A percentile compares a stretch with the other conserved stretches of the same genome.
phyloP scores from a whole-genome alignment of 352 stramenopile species.

The Paralagenidium karlingii region DNA sequence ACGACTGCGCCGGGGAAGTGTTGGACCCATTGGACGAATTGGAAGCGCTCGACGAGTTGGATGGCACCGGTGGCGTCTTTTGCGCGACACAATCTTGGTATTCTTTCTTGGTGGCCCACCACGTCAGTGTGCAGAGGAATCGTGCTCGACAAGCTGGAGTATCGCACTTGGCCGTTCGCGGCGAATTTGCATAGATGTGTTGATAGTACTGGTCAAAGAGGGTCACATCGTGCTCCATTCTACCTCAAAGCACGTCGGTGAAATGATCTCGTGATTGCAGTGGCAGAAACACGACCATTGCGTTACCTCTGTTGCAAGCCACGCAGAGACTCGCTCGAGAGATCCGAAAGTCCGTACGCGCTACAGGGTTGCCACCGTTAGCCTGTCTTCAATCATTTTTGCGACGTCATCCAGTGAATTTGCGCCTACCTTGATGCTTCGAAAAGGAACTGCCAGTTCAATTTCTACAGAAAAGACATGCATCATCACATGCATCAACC shows the following conservation, averaged over 20 bases:
- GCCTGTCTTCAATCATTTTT: background rate
- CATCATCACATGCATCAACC: too few relatives aligned
- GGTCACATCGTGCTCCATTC: conserved; percentile 26
- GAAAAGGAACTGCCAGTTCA: conserved; percentile 44
- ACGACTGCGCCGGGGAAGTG: too few relatives aligned
- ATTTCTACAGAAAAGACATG: too few relatives aligned
- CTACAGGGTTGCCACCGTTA: conserved; percentile 1
- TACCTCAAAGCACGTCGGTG: too few relatives aligned
- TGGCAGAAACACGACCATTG: background rate
- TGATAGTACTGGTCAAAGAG: conserved; percentile 66
- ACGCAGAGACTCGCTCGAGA: conserved; percentile 26
- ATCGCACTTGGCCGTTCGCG: conserved; percentile 24
- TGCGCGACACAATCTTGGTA: conserved; percentile 7
- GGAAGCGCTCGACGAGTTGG: too few relatives aligned
- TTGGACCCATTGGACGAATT: too few relatives aligned
- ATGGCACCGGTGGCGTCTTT: too few relatives aligned
- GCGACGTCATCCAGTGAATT: too few relatives aligned
- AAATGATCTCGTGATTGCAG: background rate
- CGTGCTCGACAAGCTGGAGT: conserved; percentile 28
- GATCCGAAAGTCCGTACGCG: conserved; percentile 38
- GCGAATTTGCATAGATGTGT: conserved; percentile 75
- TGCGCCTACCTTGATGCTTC: conserved; percentile 23
- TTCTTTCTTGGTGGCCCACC: conserved; percentile 65
- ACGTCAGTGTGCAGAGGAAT: conserved; percentile 60
- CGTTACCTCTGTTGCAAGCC: conserved; percentile 32